Conservation (phyloP, 2,329 filamentous ascomycete genomes). For the Sporothrix phasma region DNA sequence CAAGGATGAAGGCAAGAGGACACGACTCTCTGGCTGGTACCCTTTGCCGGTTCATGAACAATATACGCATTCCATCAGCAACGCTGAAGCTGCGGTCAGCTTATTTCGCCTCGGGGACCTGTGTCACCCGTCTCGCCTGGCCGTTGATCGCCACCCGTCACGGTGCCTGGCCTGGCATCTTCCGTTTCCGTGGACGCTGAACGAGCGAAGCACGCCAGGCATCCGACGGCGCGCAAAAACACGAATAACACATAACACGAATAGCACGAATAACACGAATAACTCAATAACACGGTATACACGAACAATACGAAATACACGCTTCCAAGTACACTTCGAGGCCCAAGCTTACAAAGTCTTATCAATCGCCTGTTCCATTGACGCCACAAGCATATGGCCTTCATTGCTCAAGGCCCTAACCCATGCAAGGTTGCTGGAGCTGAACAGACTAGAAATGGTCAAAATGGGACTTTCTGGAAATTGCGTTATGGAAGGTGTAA, state of each 20-base stretch:
- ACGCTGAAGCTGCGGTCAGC: neutral
- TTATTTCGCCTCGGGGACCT: neutral
- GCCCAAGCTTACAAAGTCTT: conserved; percentile 2
- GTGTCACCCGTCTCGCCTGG: neutral
- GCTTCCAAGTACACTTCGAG: neutral
- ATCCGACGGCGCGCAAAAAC: neutral
- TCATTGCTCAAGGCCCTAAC: neutral
- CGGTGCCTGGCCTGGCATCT: neutral
- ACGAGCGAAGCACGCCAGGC: neutral
- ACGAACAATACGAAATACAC: too few relatives aligned
- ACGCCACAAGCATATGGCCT: neutral
- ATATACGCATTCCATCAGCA: neutral
- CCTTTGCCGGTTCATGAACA: too few relatives aligned
- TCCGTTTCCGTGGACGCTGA: neutral
- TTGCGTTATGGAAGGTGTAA: neutral
- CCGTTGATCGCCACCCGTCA: neutral
- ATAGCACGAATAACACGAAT: too few relatives aligned
- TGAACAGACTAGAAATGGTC: neutral
- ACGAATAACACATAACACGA: too few relatives aligned
- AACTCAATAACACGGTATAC: too few relatives aligned
- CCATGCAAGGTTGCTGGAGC: neutral
- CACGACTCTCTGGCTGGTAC: too few relatives aligned
- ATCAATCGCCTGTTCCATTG: neutral
- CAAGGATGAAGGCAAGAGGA: neutral
- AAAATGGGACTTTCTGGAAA: too few relatives aligned